Evolutionary conservation across 345 rosid species (phyloP), one percentile per base, ranked within the genome.

Genomic region (Stellera chamaejasme): DNA sequence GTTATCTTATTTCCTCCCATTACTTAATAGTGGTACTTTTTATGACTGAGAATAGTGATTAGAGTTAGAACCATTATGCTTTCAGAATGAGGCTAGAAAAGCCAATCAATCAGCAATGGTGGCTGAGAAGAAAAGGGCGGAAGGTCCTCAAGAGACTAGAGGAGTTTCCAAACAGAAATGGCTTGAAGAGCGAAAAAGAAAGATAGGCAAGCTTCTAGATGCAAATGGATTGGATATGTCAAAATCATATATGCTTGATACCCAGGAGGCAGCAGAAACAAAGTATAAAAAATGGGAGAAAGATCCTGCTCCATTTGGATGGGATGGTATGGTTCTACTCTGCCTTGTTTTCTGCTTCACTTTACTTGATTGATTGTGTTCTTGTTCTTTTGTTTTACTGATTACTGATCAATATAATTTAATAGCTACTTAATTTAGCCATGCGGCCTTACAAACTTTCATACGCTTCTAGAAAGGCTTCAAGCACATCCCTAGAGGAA

Each of bases 231-330:
- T 93, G 79, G 97, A 93, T 50, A 76, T 93, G 90, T 65, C 72
- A 43, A 73, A 82, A 42, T 88, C 96, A 43, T 87, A 75, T 61
- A 89, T 87, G 95, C 75, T 93, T 42, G 97, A 93, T 65, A 93
- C 97, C 10, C 96, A 87, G 61, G 96, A 83, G 74, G 81, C 84
- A 27, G 97, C 97, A 0, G 96, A 89, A 80, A 49, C 79, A 32
- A 93, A 89, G 65, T 93, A 89, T 68, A 87, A 93, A 77, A 93
- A 93, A 52, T 87, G 99, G 97, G 97, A 85, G 48, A 89, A 89
- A 64, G 97, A 84, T 61, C 92, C 96, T 15, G 96, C 97, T 28
- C 97, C 99, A 28, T 71, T 64, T 66, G 95, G 97, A 66, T 89
- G 99, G 97, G 99, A 93, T 62, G 97, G 99, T 93, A 76, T 48